Percentiles rank a stretch among this genome's conserved stretches.
These are phyloP conservation scores for Sclerotinia spermophila DNA, from an alignment of 2,329 filamentous ascomycete genomes.

Conservation along the genomic window DNA sequence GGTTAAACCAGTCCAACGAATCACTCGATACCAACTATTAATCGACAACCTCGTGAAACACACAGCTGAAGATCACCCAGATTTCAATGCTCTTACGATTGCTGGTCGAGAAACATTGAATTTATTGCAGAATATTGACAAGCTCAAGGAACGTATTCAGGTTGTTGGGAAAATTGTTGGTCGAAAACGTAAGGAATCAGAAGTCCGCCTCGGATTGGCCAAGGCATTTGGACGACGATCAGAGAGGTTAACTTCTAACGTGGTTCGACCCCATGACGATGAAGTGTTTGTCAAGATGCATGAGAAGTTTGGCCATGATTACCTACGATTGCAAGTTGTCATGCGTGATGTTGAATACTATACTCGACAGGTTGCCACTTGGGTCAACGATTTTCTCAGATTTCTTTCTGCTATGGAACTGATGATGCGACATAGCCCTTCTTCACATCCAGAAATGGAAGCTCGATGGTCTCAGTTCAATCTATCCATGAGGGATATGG, in stretches of 20 bases:
- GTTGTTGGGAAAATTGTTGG: conserved; percentile 83
- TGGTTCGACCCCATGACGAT: conserved; percentile 68
- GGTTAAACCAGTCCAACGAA: conserved; percentile 92
- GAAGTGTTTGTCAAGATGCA: conserved; percentile 74
- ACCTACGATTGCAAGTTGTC: conserved; percentile 86
- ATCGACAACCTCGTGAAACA: conserved; percentile 75
- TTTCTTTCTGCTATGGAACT: conserved; percentile 79
- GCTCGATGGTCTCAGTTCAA: conserved; percentile 94
- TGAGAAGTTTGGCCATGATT: conserved; percentile 88
- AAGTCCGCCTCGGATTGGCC: conserved; percentile 77
- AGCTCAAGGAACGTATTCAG: conserved; percentile 91
- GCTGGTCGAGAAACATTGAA: conserved; percentile 55
- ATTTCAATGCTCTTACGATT: conserved; percentile 60
- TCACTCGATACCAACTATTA: conserved; percentile 89
- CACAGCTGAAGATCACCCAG: conserved; percentile 80
- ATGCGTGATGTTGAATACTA: conserved; percentile 87
- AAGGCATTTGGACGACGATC: conserved; percentile 81
- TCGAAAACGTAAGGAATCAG: conserved; percentile 82
- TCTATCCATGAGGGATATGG: conserved; percentile 79
- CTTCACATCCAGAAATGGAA: conserved; percentile 77
- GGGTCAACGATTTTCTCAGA: conserved; percentile 75
- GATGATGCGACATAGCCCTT: conserved; percentile 73
- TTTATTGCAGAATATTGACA: conserved; percentile 84
- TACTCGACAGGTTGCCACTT: conserved; percentile 73
- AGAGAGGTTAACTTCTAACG: conserved; percentile 58